Evolutionary conservation across 495 filamentous ascomycete genomes (phyloP), one percentile per base, ranked within the genome.

Genomic region (Patellaria atrata): DNA sequence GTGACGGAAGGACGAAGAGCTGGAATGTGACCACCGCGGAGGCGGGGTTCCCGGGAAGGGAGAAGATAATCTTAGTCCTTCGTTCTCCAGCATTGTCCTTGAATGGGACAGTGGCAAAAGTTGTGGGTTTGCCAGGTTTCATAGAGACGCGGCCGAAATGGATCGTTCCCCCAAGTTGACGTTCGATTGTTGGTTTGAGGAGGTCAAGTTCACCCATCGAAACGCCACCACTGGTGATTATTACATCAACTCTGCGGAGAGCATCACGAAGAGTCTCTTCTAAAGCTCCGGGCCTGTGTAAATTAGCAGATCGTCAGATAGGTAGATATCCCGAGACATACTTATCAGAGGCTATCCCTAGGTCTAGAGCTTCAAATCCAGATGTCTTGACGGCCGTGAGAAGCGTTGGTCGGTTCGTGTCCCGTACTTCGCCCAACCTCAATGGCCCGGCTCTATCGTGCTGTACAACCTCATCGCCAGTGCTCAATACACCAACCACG

Each of bases 161-260:
- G 48, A 99, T 92, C 0, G 79, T 92, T 10, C 89, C 89, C 38
- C 83, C 80, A 4, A 96, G 70, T 2, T 73, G 65, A 34, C 86
- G 77, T 60, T 96, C 89, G 51, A 99, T 83, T 3, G 85, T 94
- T 1, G 91, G 89, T 56, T 99, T 99, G 30, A 99, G 74, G 20
- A 99, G 74, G 52, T 99, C 89, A 1, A 93, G 73, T 59, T 99
- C 89, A 40, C 89, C 89, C 89, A 99, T 99, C 10, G 84, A 93
- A 14, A 94, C 89, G 13, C 89, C 91, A 21, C 89, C 89, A 0
- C 81, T 86, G 9, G 91, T 96, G 44, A 99, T 74, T 31, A 96
- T 67, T 17, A 96, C 66, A 47, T 94, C 85, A 16, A 77, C 73
- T 23, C 63, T 61, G 15, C 76, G 69, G 29, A 96, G 54, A 13